These are phyloP conservation scores for Melocanna baccifera DNA, from an alignment of 176 grass and related monocot species.

Conservation along the genomic window DNA sequence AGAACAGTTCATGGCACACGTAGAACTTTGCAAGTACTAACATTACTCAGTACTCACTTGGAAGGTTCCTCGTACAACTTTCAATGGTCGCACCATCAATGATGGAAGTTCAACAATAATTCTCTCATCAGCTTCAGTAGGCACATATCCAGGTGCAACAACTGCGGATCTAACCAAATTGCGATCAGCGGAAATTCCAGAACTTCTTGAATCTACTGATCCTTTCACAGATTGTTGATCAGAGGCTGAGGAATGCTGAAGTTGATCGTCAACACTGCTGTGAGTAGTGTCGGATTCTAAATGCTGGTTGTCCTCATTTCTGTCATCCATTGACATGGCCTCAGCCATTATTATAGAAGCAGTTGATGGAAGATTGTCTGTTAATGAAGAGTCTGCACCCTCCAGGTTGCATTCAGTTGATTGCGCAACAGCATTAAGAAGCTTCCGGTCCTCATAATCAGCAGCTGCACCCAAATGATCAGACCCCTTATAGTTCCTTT, in stretches of 20 bases:
- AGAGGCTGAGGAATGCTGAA: constrained; percentile 44
- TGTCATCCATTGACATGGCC: constrained; percentile 81
- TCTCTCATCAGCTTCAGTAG: constrained; percentile 79
- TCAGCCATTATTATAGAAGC: constrained; percentile 80
- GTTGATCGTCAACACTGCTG: constrained; percentile 52
- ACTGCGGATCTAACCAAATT: constrained; percentile 74
- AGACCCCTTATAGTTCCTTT: constrained; percentile 87
- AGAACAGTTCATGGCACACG: background rate
- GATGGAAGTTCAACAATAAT: constrained; percentile 92
- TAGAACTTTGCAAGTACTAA: constrained; percentile 6
- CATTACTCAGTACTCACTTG: constrained; percentile 60
- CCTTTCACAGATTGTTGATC: constrained; percentile 66
- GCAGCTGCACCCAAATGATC: constrained; percentile 96
- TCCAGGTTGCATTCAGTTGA: constrained; percentile 38
- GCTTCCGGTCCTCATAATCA: constrained; percentile 78
- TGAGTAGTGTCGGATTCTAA: constrained; percentile 55
- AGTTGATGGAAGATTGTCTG: constrained; percentile 57
- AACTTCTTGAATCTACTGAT: constrained; percentile 62
- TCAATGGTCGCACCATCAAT: constrained; percentile 87
- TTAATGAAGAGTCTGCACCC: constrained; percentile 49
- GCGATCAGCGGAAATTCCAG: constrained; percentile 54
- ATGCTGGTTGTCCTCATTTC: constrained; percentile 72
- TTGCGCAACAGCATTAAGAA: constrained; percentile 48
- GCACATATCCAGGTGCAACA: constrained; percentile 81
- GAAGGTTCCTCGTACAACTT: constrained; percentile 88